Conservation (phyloP, 2,329 filamentous ascomycete genomes). For the Periconia sp. region DNA sequence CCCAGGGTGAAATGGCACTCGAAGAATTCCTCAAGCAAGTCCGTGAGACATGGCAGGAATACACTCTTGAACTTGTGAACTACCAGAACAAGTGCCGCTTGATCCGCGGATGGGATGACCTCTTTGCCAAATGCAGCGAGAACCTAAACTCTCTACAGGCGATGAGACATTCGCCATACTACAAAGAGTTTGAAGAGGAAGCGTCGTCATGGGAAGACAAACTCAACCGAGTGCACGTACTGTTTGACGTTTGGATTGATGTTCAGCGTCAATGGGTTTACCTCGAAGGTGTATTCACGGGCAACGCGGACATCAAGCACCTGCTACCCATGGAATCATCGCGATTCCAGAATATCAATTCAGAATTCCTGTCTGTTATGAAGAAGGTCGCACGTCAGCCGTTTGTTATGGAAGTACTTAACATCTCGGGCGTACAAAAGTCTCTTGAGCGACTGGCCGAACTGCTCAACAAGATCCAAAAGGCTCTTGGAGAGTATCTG, state of each 20-base stretch:
- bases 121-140: constrained; percentile 98
- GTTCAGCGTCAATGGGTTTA: constrained; percentile 99
- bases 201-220: constrained; percentile 97
- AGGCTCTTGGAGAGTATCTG: constrained; percentile 95
- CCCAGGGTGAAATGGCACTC: constrained; percentile 95
- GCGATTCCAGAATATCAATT: constrained; percentile 98
- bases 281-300: constrained; percentile 96
- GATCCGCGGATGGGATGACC: constrained; percentile 95
- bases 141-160: constrained; percentile 96
- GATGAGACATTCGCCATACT: constrained; percentile 98
- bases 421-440: constrained; percentile 94
- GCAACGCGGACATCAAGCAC: constrained; percentile 98
- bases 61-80: constrained; percentile 88
- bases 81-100: constrained; percentile 98
- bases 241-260: constrained; percentile 99
- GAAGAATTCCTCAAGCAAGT: constrained; percentile 98
- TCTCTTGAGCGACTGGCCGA: constrained; percentile 95
- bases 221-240: constrained; percentile 91
- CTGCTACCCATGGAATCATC: constrained; percentile 94
- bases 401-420: constrained; percentile 91
- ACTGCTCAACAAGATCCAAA: constrained; percentile 97
- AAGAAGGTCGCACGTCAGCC: constrained; percentile 98
- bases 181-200: constrained; percentile 98
- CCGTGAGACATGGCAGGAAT: constrained; percentile 94
- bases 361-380: constrained; percentile 98